Evolutionary conservation across 1,139 yeast genomes (phyloP).

Genomic region (Yamadazyma membranifaciens): DNA sequence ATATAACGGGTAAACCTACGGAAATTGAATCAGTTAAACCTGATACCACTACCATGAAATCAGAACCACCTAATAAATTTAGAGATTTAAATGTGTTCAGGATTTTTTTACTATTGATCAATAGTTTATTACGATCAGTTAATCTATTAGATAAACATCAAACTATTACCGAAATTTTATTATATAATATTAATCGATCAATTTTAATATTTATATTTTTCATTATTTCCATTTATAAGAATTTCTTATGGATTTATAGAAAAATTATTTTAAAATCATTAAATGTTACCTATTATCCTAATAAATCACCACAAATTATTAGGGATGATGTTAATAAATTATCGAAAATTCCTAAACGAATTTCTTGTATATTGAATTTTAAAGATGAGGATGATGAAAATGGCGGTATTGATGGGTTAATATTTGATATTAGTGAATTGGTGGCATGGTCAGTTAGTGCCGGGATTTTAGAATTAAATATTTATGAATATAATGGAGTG

Average conservation of each 20-base stretch:
- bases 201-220: slow-evolving; percentile 55
- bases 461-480: slow-evolving; percentile 67
- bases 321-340: slow-evolving; percentile 76
- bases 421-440: slow-evolving; percentile 74
- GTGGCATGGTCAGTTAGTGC: slow-evolving; percentile 87
- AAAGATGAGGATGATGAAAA: slow-evolving; percentile 78
- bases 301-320: slow-evolving; percentile 82
- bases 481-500: slow-evolving; percentile 80
- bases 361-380: slow-evolving; percentile 71
- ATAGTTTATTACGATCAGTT: slow-evolving; percentile 2
- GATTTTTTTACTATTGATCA: slow-evolving; percentile 1
- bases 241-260: slow-evolving; percentile 52
- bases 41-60: not conserved
- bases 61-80: slow-evolving; percentile 3
- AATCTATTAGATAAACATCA: slow-evolving; percentile 3
- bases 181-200: slow-evolving; percentile 11
- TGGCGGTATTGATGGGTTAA: slow-evolving; percentile 82
- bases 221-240: slow-evolving; percentile 54
- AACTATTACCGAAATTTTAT: slow-evolving; percentile 2
- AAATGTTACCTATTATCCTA: slow-evolving; percentile 72
- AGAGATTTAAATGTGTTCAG: not conserved
- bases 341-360: slow-evolving; percentile 70
- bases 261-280: slow-evolving; percentile 55
- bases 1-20: not conserved
- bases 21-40: not conserved